phyloP scores from a whole-genome alignment of 192 early-diverging fungal species.

The Entomortierella chlamydospora region DNA sequence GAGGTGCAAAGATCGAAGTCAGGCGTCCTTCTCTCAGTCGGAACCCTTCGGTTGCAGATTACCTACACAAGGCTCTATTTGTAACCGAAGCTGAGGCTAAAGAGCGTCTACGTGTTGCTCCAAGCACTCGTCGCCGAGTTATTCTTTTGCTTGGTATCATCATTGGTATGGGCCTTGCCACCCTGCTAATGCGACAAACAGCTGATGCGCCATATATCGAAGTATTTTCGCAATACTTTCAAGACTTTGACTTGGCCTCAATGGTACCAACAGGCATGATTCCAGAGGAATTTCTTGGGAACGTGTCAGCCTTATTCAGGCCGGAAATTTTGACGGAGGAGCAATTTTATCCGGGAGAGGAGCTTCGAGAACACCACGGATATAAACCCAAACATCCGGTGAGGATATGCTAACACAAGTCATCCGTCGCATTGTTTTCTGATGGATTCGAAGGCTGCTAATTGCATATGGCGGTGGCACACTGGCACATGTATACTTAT shows the following conservation, averaged over 20 bases:
- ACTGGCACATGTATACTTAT: no score
- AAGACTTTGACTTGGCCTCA: slow-evolving; percentile 73
- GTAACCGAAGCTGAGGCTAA: slow-evolving; percentile 11
- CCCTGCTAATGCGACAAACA: slow-evolving; percentile 56
- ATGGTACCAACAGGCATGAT: slow-evolving; percentile 73
- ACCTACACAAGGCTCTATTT: slow-evolving; percentile 38
- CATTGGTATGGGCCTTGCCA: slow-evolving; percentile 65
- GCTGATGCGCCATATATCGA: slow-evolving; percentile 55
- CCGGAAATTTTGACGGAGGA: slow-evolving; percentile 59
- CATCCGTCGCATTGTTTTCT: slow-evolving; percentile 49
- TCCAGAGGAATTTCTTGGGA: slow-evolving; percentile 77
- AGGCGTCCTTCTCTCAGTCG: slow-evolving; percentile 39
- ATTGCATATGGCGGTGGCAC: no score
- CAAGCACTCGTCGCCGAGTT: slow-evolving; percentile 52
- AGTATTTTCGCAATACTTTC: slow-evolving; percentile 48
- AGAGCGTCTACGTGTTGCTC: slow-evolving; percentile 17
- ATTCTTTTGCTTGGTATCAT: slow-evolving; percentile 67
- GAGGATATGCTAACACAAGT: not conserved
- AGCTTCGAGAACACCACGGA: slow-evolving; percentile 34
- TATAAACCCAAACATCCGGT: slow-evolving; percentile 46
- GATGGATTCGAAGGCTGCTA: no score
- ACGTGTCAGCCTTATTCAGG: slow-evolving; percentile 68
- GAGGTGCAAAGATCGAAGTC: slow-evolving; percentile 18
- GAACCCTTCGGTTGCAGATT: slow-evolving; percentile 44
- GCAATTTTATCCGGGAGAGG: slow-evolving; percentile 62